Conservation (phyloP, 306 rosid species). For the Cercis canadensis region DNA sequence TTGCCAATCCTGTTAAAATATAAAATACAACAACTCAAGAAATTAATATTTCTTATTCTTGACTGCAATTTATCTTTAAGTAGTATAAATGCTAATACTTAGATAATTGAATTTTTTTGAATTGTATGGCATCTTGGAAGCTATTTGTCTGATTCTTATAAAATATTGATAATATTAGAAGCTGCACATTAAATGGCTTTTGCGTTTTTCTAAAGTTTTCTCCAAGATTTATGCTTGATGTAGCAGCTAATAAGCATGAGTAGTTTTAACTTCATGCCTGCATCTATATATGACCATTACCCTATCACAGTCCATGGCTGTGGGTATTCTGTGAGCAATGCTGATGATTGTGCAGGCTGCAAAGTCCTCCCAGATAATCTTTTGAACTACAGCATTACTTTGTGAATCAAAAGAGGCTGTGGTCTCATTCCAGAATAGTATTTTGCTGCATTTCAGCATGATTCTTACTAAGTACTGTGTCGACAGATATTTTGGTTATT, state of each 20-base stretch:
- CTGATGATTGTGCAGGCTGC: conserved; percentile 74
- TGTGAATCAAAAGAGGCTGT: conserved; percentile 95
- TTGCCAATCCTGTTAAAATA: conserved; percentile 63
- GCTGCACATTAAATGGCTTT: too few relatives aligned
- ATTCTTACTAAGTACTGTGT: conserved; percentile 85
- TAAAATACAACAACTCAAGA: conserved; percentile 11
- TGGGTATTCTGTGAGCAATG: conserved; percentile 94
- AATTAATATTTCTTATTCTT: too few relatives aligned
- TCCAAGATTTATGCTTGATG: not conserved
- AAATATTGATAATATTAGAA: not conserved
- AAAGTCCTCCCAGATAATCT: conserved; percentile 82
- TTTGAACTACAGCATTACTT: conserved; percentile 79
- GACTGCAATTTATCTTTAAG: too few relatives aligned
- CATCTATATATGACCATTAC: conserved; percentile 88
- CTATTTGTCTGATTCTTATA: too few relatives aligned
- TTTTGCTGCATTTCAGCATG: conserved; percentile 73
- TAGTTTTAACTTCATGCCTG: conserved; percentile 64
- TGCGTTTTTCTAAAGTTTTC: too few relatives aligned
- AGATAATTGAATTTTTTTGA: too few relatives aligned
- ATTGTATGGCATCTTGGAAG: too few relatives aligned
- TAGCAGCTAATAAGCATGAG: not conserved
- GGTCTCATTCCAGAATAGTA: conserved; percentile 90
- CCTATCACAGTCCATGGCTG: conserved; percentile 84
- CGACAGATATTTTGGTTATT: too few relatives aligned
- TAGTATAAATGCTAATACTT: too few relatives aligned